Evolutionary conservation across 2,329 filamentous ascomycete genomes (phyloP), one percentile per base, ranked within the genome.

Genomic region (Madurella fahalii): DNA sequence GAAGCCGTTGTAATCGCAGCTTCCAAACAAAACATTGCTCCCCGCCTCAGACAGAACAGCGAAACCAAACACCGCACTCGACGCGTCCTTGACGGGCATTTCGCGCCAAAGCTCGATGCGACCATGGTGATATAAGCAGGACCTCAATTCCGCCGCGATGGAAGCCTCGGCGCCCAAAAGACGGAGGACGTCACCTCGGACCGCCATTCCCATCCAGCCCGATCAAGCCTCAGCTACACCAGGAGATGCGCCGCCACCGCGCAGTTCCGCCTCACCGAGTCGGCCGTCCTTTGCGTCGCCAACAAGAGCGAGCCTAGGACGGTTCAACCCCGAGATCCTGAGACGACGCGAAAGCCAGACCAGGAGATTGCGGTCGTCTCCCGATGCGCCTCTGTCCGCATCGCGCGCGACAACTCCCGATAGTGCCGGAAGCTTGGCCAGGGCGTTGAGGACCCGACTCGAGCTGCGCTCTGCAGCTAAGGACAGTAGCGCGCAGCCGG

Each of bases 231-330:
- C 54, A 40, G 55, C 55, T 43, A 60, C 46, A 53, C 56, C 56
- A 18, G 67, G 67, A 64, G 69, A 72, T 71, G 54, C 73, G 70
- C 53, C 70, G 70, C 46, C 63, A 62, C 49, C 63, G 62, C 49
- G 65, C 63, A 53, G 62, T 61, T 47, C 63, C 61, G 45, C 60
- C 58, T 15, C 62, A 57, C 40, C 53, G 50, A 32, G 62, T 45
- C 76, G 77, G 1, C 77, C 80, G 1, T 86, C 84, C 1, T 87
- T 84, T 64, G 81, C 81, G 51, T 86, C 84, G n/a, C 84, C 86
- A 0, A 87, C 84, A 0, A 82, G 77, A 65, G 77, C 84, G 12
- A 88, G 83, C 62, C 69, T 87, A 13, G 75, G 83, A 54, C 79
- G 81, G 59, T 78, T 81, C 46, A 81, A 86, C 57, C 81, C 84